Conservation (phyloP, 805 yeast species). For the Starmerella stellata region DNA sequence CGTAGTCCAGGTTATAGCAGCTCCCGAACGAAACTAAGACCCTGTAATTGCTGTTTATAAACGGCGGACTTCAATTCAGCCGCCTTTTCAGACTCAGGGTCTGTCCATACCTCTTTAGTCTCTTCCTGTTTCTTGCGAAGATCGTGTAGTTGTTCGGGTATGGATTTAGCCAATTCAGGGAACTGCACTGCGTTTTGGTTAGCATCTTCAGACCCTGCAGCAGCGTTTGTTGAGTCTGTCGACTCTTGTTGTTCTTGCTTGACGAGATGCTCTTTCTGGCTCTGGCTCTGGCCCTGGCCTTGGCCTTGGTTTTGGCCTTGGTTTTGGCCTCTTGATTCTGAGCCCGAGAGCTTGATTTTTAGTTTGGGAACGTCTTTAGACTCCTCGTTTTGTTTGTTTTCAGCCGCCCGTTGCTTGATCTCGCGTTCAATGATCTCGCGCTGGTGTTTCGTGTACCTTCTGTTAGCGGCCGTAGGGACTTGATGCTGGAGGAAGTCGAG, state of each 20-base stretch:
- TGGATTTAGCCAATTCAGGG: background rate
- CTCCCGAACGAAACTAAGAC: background rate
- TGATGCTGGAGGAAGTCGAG: conserved; percentile 3
- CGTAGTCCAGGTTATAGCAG: too few relatives aligned
- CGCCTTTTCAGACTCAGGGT: background rate
- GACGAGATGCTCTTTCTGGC: too few relatives aligned
- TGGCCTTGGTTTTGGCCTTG: background rate
- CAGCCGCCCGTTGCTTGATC: background rate
- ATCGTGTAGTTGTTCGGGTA: background rate
- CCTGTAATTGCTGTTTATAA: background rate
- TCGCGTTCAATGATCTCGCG: background rate
- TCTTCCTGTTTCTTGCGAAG: background rate
- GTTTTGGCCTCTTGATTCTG: too few relatives aligned
- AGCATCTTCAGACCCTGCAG: background rate
- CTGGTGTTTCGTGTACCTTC: background rate
- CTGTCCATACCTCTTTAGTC: background rate
- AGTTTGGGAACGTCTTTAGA: too few relatives aligned
- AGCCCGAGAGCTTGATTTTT: too few relatives aligned
- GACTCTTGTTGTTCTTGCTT: too few relatives aligned
- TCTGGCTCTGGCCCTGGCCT: background rate
- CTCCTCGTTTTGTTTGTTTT: background rate
- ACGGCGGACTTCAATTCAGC: background rate
- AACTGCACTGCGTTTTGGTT: background rate
- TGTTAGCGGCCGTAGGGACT: background rate
- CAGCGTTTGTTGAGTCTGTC: too few relatives aligned